Evolutionary conservation across 2,329 filamentous ascomycete species (phyloP), one percentile per base, ranked within the genome.

Genomic region (Metarhizium guizhouense): DNA sequence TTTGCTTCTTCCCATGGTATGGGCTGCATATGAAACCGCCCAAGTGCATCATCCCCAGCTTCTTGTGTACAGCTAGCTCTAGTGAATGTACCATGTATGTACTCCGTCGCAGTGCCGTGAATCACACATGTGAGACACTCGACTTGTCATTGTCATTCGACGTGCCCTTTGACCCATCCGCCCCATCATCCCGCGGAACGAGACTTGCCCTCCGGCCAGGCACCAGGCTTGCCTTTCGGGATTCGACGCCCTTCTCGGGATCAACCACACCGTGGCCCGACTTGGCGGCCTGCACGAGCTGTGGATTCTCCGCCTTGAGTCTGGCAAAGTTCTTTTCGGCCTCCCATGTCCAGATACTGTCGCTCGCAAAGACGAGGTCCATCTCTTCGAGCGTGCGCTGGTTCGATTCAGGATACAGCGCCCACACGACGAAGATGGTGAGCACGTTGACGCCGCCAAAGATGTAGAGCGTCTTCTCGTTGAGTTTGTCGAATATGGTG

Each of bases 331-430:
- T 83, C 63, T 74, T 76, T 69, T 88, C 85, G 0, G 84, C 85
- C 53, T 87, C 83, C 86, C 87, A 90, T 1, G 79, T 79, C 83
- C 84, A 90, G 4, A 82, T 81, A 0, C 77, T 84, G 18, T 84
- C 75, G 1, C 83, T 78, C 0, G 86, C 84, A 61, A 91, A 90
- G 0, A 90, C 70, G 0, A 90, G 70, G 58, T 91, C 83, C 74
- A 90, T 90, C 64, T 90, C 86, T 63, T 90, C 87, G 0, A 90
- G 73, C 0, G 86, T 90, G 0, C 87, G 79, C 66, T 88, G 84
- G 64, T 85, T 88, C 3, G 83, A 87, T 65, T 90, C 87, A 0
- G 87, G 87, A 56, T 89, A 90, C 0, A 91, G 64, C 0, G 84
- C 84, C 83, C 85, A 91, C 0, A 89, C 83, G 70, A 88, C 81